Evolutionary conservation across 2,329 filamentous ascomycete genomes (phyloP).

Genomic region (Xylariales sp.): DNA sequence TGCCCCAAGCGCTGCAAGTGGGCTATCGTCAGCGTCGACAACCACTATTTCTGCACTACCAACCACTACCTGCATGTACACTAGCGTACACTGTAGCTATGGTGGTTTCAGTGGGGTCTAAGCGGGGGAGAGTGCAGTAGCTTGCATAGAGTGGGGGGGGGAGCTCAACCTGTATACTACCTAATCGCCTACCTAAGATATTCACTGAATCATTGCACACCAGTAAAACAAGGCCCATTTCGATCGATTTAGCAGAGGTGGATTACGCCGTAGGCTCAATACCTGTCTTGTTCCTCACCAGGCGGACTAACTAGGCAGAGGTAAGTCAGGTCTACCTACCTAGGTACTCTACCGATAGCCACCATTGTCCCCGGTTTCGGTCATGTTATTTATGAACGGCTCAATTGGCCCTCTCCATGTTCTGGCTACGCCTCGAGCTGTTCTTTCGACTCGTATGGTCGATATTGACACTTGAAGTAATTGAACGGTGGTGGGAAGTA

Average conservation of each 20-base stretch:
- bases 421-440: not conserved
- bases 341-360: too few species aligned
- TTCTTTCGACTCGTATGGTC: not conserved
- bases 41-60: conserved; percentile 8
- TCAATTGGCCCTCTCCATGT: conserved; percentile 5
- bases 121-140: conserved; percentile 32
- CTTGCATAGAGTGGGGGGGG: conserved; percentile 22
- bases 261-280: not conserved
- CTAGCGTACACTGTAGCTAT: conserved; percentile 14
- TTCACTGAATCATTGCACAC: not conserved
- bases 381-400: not conserved
- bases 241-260: conserved; percentile 7
- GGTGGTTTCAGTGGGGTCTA: conserved; percentile 26
- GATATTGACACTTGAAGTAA: not conserved
- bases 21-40: conserved; percentile 26
- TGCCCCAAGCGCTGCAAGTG: conserved; percentile 19
- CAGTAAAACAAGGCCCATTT: conserved; percentile 5
- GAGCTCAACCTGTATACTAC: conserved; percentile 14
- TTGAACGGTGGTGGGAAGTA: not conserved
- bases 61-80: conserved; percentile 7
- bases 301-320: not conserved
- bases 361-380: not conserved
- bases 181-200: not conserved
- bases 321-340: not conserved
- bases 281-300: conserved; percentile 1